Conservation (phyloP, 2,329 filamentous ascomycete genomes). For the Fusarium luffae region DNA sequence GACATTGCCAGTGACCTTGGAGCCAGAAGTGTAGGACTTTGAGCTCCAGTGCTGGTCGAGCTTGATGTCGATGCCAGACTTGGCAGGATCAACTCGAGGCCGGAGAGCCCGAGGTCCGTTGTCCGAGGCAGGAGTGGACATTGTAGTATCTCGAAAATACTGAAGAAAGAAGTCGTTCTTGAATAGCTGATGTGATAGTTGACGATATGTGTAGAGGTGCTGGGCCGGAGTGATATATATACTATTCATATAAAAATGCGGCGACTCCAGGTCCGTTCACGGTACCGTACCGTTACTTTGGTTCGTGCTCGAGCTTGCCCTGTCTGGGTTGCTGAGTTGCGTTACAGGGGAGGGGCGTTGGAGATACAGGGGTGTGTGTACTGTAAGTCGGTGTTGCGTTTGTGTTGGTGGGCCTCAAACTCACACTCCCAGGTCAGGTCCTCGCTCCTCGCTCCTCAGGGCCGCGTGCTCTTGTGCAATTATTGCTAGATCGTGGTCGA, state of each 20-base stretch:
- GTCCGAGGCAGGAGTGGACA: conserved; percentile 43
- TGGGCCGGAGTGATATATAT: conserved; percentile 41
- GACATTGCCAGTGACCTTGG: conserved; percentile 61
- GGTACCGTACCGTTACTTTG: conserved; percentile 41
- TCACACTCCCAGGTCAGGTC: not conserved
- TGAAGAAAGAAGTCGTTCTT: not conserved
- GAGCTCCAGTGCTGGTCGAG: conserved; percentile 65
- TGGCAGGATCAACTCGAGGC: conserved; percentile 33
- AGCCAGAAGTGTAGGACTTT: conserved; percentile 68
- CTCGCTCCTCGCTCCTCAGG: not conserved
- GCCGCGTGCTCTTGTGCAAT: conserved; percentile 34
- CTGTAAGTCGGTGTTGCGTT: not conserved
- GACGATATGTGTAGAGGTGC: conserved; percentile 24
- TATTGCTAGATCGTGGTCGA: conserved; percentile 34
- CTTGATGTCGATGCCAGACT: conserved; percentile 58
- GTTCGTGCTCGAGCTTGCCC: conserved; percentile 34
- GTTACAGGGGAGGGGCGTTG: conserved; percentile 35
- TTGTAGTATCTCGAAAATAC: conserved; percentile 29
- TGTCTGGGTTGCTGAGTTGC: conserved; percentile 35
- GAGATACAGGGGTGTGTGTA: conserved; percentile 20
- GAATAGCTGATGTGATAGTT: conserved; percentile 30
- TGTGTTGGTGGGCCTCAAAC: conserved; percentile 6
- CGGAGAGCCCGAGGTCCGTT: conserved; percentile 36
- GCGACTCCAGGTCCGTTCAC: conserved; percentile 21
- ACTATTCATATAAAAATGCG: conserved; percentile 34